Percentiles rank a stretch among this genome's conserved stretches.
Conservation (phyloP, 441 rosid genomes). For the Populus tomentosa region DNA sequence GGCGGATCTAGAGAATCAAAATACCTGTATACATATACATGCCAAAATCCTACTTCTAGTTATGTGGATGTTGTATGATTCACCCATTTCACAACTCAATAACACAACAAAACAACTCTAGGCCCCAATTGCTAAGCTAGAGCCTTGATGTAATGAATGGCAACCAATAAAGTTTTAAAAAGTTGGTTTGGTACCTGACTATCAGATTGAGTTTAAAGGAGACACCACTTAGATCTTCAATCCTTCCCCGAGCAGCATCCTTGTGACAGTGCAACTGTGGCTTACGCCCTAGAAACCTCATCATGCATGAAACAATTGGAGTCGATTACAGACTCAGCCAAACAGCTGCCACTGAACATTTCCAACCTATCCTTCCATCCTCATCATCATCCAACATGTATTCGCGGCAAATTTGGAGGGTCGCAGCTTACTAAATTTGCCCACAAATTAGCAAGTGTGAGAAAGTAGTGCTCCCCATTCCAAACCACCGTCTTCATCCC, state of each 20-base stretch:
- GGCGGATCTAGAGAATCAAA: not conserved
- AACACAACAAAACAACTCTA: constrained; percentile 15
- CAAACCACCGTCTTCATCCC: constrained; percentile 57
- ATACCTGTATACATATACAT: not conserved
- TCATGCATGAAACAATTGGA: not conserved
- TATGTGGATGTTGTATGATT: constrained; percentile 17
- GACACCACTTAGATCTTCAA: constrained; percentile 5
- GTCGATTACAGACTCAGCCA: not conserved
- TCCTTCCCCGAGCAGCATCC: constrained; percentile 1
- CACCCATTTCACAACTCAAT: constrained; percentile 25
- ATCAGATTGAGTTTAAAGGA: constrained; percentile 3
- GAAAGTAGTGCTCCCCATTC: constrained; percentile 45
- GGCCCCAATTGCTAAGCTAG: constrained; percentile 22
- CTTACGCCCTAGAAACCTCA: constrained; percentile 11
- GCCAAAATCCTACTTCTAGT: constrained; percentile 11
- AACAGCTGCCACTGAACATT: constrained; percentile 1
- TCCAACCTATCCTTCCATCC: constrained; percentile 2
- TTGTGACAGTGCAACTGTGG: constrained; percentile 1
- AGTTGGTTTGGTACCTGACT: not conserved
- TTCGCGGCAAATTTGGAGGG: constrained; percentile 45
- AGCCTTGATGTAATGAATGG: constrained; percentile 29
- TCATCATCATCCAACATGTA: constrained; percentile 19
- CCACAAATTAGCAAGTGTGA: constrained; percentile 63
- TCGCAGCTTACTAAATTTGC: constrained; percentile 42
- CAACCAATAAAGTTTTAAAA: not conserved